Percentiles rank a stretch among this genome's conserved stretches.
Evolutionary conservation across 257 asterid genomes (phyloP).

Genomic region (Lavandula angustifolia): DNA sequence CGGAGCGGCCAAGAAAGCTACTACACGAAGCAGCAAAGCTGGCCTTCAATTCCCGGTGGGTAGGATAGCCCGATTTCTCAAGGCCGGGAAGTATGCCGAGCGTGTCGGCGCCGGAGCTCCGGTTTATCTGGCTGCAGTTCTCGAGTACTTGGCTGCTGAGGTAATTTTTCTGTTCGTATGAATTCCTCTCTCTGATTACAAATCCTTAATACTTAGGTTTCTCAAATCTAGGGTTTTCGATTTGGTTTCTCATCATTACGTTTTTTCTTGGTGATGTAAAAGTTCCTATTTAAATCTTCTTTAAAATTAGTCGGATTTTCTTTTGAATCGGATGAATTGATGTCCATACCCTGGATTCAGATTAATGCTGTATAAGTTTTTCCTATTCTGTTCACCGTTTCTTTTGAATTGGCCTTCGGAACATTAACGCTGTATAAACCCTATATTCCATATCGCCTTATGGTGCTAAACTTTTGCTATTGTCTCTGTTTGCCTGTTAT

Average conservation of each 20-base stretch:
- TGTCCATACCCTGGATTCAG: no score
- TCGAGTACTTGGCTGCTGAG: conserved; percentile 52
- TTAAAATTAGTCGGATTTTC: no score
- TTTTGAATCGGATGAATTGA: no score
- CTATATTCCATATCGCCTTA: no score
- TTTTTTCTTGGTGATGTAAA: background rate
- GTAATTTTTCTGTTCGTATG: conserved; percentile 16
- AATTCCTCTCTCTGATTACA: background rate
- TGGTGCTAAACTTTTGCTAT: no score
- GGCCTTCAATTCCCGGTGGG: conserved; percentile 58
- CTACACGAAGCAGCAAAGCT: conserved; percentile 51
- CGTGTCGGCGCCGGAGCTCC: conserved; percentile 62
- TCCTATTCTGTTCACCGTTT: no score
- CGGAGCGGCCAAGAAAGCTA: conserved; percentile 48
- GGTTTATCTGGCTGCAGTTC: conserved; percentile 50
- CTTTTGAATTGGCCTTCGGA: no score
- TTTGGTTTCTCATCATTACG: background rate
- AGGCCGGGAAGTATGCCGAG: conserved; percentile 54
- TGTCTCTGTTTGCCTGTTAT: no score
- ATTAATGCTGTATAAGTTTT: no score
- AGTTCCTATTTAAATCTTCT: no score
- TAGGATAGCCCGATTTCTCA: conserved; percentile 51
- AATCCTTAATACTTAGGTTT: background rate
- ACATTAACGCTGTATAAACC: no score
- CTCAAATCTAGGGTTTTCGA: conserved; percentile 19